phyloP scores from a whole-genome alignment of 2,329 filamentous ascomycete species.

The Xylaria sp. region DNA sequence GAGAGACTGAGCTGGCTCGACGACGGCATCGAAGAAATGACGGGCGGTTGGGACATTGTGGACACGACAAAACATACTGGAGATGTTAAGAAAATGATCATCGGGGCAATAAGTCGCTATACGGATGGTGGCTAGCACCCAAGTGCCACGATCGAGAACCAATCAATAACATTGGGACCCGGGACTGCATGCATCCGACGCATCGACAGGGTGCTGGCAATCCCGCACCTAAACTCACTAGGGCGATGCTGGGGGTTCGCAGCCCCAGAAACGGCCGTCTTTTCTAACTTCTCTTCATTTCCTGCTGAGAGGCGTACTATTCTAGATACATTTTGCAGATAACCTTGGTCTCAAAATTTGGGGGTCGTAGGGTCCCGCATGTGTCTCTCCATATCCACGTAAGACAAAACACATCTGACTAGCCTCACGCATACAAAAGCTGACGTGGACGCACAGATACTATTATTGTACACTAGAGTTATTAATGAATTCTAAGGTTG shows the following conservation, averaged over 20 bases:
- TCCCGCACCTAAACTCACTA: too few relatives aligned
- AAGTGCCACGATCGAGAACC: not conserved
- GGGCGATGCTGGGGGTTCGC: too few relatives aligned
- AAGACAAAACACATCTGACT: not conserved
- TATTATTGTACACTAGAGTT: not conserved
- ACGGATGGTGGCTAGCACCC: not conserved
- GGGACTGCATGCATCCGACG: not conserved
- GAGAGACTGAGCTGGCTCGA: not conserved
- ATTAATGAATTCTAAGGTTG: not conserved
- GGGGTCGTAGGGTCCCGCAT: not conserved
- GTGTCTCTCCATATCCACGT: not conserved
- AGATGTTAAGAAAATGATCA: slow-evolving; percentile 1
- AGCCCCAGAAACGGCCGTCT: too few relatives aligned
- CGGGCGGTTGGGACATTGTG: not conserved
- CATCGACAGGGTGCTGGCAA: not conserved
- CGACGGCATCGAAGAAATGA: not conserved
- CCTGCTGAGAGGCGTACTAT: not conserved
- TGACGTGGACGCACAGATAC: not conserved
- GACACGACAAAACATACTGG: not conserved
- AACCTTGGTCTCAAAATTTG: not conserved
- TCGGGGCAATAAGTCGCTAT: not conserved
- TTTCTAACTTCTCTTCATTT: slow-evolving; percentile 1
- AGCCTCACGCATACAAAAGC: not conserved
- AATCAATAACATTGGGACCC: not conserved
- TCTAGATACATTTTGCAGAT: too few relatives aligned